Percentiles rank a stretch among this genome's conserved stretches.
Conservation (phyloP, 257 asterid genomes). For the Marsdenia floribunda region DNA sequence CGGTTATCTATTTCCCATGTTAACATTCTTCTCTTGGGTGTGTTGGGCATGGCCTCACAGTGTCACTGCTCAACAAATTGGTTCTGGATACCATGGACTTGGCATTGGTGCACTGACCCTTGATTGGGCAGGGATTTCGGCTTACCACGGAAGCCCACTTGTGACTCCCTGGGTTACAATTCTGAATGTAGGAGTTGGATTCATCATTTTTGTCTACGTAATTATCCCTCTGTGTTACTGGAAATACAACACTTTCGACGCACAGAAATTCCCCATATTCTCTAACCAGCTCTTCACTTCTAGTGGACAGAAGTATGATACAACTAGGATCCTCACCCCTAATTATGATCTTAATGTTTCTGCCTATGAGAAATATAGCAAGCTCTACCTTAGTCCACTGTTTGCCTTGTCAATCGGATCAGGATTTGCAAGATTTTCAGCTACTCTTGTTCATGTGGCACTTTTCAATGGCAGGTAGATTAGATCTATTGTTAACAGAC, state of each 20-base stretch:
- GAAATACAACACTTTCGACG: conserved; percentile 82
- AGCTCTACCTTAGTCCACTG: conserved; percentile 92
- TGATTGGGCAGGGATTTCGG: conserved; percentile 98
- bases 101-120: conserved; percentile 96
- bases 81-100: conserved; percentile 92
- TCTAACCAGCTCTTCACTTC: conserved; percentile 74
- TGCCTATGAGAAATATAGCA: conserved; percentile 71
- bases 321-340: conserved; percentile 72
- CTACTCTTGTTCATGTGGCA: conserved; percentile 85
- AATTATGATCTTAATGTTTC: conserved; percentile 63
- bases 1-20: conserved; percentile 80
- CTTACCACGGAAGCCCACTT: conserved; percentile 96
- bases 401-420: conserved; percentile 93
- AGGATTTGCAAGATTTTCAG: conserved; percentile 83
- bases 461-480: conserved; percentile 76
- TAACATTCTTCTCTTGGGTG: conserved; percentile 97
- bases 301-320: conserved; percentile 62
- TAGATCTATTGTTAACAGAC: neutral
- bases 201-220: conserved; percentile 81
- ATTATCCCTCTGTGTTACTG: conserved; percentile 87
- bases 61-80: conserved; percentile 93
- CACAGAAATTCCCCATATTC: conserved; percentile 85
- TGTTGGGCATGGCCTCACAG: conserved; percentile 94
- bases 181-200: conserved; percentile 73
- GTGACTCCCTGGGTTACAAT: conserved; percentile 84